Evolutionary conservation across 257 asterid species (phyloP).

Genomic region (Primulina tabacum): DNA sequence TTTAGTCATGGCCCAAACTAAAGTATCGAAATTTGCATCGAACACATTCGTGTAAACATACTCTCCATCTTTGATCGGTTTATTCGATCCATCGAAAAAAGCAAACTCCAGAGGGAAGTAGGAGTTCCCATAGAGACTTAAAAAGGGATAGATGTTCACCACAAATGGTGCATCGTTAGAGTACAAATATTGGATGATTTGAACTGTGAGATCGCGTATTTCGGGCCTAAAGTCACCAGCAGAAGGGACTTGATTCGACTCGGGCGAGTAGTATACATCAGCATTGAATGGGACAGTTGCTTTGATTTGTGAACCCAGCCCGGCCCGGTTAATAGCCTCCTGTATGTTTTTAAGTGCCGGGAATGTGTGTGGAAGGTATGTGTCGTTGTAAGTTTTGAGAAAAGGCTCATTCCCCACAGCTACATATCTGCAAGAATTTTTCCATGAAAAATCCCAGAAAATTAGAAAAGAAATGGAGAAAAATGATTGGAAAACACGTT

Average conservation of each 20-base stretch:
- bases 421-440: constrained; percentile 54
- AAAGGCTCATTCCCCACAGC: constrained; percentile 98
- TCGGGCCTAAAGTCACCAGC: constrained; percentile 92
- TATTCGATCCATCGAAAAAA: constrained; percentile 65
- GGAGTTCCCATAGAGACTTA: constrained; percentile 65
- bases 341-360: constrained; percentile 79
- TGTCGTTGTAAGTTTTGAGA: constrained; percentile 66
- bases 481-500: background rate
- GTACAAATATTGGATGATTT: constrained; percentile 55
- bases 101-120: constrained; percentile 84
- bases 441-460: background rate
- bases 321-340: constrained; percentile 71
- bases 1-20: constrained; percentile 61
- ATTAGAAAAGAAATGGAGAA: background rate
- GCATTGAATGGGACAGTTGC: constrained; percentile 87
- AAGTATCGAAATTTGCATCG: constrained; percentile 84
- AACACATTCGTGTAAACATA: constrained; percentile 74
- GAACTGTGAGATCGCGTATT: constrained; percentile 62
- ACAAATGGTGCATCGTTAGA: constrained; percentile 77
- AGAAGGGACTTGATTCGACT: constrained; percentile 75
- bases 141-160: constrained; percentile 85
- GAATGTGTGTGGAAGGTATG: constrained; percentile 53
- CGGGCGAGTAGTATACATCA: constrained; percentile 81
- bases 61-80: constrained; percentile 55
- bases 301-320: constrained; percentile 58